Evolutionary conservation across 2,329 filamentous ascomycete species (phyloP).

Genomic region (Colletotrichum navitas): DNA sequence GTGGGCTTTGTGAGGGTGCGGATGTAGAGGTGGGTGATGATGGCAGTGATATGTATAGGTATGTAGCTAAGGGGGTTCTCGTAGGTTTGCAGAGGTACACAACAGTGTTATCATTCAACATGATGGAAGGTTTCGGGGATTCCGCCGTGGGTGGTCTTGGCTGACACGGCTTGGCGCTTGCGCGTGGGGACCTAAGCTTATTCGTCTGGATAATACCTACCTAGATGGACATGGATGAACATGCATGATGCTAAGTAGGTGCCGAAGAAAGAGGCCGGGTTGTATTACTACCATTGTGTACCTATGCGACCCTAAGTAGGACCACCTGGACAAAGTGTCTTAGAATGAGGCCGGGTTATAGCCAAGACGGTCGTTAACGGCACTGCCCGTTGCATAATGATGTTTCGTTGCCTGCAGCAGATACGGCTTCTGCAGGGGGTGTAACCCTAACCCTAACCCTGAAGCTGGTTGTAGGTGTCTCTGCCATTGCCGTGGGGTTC

Average conservation of each 20-base stretch:
- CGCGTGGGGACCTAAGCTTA: background rate
- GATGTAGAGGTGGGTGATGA: background rate
- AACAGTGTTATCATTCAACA: background rate
- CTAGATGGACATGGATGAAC: too few relatives aligned
- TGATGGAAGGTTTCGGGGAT: background rate
- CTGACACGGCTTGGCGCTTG: background rate
- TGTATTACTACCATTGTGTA: too few relatives aligned
- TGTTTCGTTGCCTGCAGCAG: background rate
- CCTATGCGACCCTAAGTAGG: too few relatives aligned
- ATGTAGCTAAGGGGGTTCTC: background rate
- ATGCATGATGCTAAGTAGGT: too few relatives aligned
- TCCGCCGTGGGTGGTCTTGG: background rate
- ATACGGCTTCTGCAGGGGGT: too few relatives aligned
- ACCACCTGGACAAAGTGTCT: too few relatives aligned
- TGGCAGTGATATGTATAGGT: background rate
- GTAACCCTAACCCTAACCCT: too few relatives aligned
- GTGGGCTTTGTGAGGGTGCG: background rate
- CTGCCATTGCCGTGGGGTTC: too few relatives aligned
- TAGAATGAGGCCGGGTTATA: too few relatives aligned
- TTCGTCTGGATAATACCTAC: too few relatives aligned
- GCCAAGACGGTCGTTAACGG: background rate
- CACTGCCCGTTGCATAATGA: background rate
- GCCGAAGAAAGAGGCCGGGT: too few relatives aligned
- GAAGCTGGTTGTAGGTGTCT: too few relatives aligned
- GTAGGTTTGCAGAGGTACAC: background rate